Evolutionary conservation across 73 alveolate genomes (phyloP), one percentile per base, ranked within the genome.

Genomic region (Symbiodinium natans): DNA sequence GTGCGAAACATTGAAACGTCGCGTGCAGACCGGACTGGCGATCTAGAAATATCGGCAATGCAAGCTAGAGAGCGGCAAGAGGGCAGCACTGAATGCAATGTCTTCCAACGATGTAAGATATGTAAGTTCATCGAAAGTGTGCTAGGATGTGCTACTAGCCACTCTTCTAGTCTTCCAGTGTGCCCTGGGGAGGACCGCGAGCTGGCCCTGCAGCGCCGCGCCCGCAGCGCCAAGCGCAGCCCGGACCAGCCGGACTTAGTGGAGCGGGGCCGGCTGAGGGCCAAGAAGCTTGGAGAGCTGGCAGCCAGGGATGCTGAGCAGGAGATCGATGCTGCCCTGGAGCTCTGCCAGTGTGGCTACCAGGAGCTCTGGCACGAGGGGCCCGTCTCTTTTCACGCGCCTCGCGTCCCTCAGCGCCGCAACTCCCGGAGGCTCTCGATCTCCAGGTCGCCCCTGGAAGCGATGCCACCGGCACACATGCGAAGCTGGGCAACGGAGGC

Each of bases 311-410:
- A 42, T 8, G 86, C 43, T n/a, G 43, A 31, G 43, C 48, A 75
- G 31, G 27, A 19, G 41, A 34, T 89, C 29, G 95, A 89, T 34
- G 41, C 74, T 29, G 95, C 95, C 27, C 74, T 89, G 86, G 86
- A 89, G 46, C 39, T 89, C 43, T 89, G 95, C 46, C 40, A 89
- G 15, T 89, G 95, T n/a, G 95, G 95, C 33, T 89, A 89, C 73
- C 95, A 89, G 38, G 86, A 89, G 86, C 42, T 89, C 77, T 89
- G 95, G 95, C 95, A 89, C 86, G 86, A 89, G 95, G 95, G 80
- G 11, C 80, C 33, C 9, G 80, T 63, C 33, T 63, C 80, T 29
- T 63, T 63, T 6, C 36, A 63, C 36, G 80, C 38, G 9, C 80
- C 80, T 29, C 33, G 36, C 11, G 80, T 27, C 36, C 80, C 80